Conservation (phyloP, 352 stramenopile species). For the Phytophthora colocasiae region DNA sequence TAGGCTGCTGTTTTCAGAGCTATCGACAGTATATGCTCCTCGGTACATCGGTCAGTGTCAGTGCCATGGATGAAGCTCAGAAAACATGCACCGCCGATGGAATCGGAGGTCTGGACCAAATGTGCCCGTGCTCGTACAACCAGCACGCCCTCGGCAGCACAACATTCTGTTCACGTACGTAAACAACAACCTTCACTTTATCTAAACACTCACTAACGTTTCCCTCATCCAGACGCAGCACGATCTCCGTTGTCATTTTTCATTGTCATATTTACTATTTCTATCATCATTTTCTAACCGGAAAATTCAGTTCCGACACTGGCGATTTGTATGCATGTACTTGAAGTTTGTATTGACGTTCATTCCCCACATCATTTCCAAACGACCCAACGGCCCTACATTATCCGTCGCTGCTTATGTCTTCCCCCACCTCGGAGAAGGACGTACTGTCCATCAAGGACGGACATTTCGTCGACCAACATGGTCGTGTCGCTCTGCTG, state of each 20-base stretch:
- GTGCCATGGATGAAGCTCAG: slow-evolving; percentile 56
- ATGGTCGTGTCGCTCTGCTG: slow-evolving; percentile 53
- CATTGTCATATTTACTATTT: not conserved
- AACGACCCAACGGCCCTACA: not conserved
- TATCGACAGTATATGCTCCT: slow-evolving; percentile 80
- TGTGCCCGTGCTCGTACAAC: slow-evolving; percentile 71
- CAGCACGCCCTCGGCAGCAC: slow-evolving; percentile 61
- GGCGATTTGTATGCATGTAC: not conserved
- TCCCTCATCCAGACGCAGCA: slow-evolving; percentile 15
- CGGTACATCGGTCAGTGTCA: slow-evolving; percentile 59
- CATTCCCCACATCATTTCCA: not conserved
- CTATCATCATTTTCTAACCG: not conserved
- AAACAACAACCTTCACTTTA: not conserved
- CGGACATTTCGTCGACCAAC: slow-evolving; percentile 60
- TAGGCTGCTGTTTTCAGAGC: slow-evolving; percentile 87
- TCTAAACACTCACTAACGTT: not conserved
- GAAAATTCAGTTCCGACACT: not conserved
- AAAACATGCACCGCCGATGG: slow-evolving; percentile 54
- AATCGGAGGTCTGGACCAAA: slow-evolving; percentile 44
- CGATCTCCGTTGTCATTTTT: not conserved
- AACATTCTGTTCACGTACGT: slow-evolving; percentile 63
- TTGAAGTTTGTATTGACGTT: slow-evolving; percentile 19
- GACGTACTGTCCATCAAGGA: slow-evolving; percentile 53
- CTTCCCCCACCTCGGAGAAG: slow-evolving; percentile 13
- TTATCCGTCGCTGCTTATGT: slow-evolving; percentile 1